Base-by-base conservation (phyloP, 2,329 filamentous ascomycete species). In the Aspergillus sp. region DNA sequence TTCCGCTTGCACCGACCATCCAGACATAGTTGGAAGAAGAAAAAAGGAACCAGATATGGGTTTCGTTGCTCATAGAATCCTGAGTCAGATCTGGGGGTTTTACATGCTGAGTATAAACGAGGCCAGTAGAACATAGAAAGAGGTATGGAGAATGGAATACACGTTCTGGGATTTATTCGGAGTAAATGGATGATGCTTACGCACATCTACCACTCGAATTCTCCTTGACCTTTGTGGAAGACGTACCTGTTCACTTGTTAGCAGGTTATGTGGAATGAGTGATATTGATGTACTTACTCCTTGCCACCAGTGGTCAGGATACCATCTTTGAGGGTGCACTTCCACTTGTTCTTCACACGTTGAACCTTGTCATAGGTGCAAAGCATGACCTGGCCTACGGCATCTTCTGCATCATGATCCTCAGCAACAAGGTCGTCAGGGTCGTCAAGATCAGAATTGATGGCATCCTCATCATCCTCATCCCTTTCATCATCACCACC, bases 341-440 rank as follows among this genome's bases (percentile, higher is more conserved):
- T 99, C 91, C 91, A 95, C 86, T 95, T 99, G 81, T 98, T 99
- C 88, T 99, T 99, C 71, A 98, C 95, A 51, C 95, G 86, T 79
- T 98, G 94, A 8, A 99, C 95, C 82, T 99, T 99, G 82, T 99
- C 95, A 75, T 99, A 99, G 75, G 96, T 97, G 82, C 95, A 99
- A 42, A 99, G 88, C 91, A 99, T 98, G 73, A 96, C 93, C 68
- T 96, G 90, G 1, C 89, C 88, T 66, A 90, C 86, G 38, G 88
- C 86, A 47, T 96, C 93, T 62, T 96, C 92, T 13, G 92, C 91
- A 54, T 95, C 93, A 36, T 95, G 91, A 23, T 94, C 91, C 23
- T 95, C 92, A 30, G 90, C 88, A 17, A 87, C 79, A 10, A 91
- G 88, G 62, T 98, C 95, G 64, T 98, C 93, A 0, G 93, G 88